Evolutionary conservation across 176 grass and related monocot species (phyloP).

Genomic region (Neostapfia colusana): DNA sequence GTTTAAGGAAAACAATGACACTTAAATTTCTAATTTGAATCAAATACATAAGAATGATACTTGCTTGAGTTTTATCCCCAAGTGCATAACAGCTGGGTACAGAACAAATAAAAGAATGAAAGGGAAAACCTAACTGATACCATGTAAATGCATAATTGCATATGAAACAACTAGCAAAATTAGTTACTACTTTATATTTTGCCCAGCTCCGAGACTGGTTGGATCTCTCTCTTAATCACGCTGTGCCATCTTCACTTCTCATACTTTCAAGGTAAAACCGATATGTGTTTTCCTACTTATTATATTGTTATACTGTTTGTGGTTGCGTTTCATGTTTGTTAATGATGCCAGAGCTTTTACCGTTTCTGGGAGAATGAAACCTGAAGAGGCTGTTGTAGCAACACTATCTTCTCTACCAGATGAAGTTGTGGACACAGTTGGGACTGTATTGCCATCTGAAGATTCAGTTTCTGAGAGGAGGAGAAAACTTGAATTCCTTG

Average conservation of each 20-base stretch:
- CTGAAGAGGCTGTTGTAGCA: constrained; percentile 97
- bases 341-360: constrained; percentile 82
- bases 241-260: constrained; percentile 93
- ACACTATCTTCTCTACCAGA: constrained; percentile 97
- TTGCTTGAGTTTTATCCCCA: constrained; percentile 15
- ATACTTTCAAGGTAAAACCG: constrained; percentile 88
- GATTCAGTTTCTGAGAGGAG: constrained; percentile 97
- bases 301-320: constrained; percentile 28
- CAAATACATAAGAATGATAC: constrained; percentile 12
- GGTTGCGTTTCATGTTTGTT: constrained; percentile 19
- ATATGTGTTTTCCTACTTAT: constrained; percentile 14
- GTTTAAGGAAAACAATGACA: constrained; percentile 25
- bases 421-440: constrained; percentile 99
- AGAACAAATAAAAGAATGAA: not conserved
- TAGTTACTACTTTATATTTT: constrained; percentile 27
- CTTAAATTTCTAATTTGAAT: constrained; percentile 29
- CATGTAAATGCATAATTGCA: constrained; percentile 23
- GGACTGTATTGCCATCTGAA: constrained; percentile 91
- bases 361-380: constrained; percentile 95
- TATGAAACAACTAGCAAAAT: constrained; percentile 26
- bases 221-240: constrained; percentile 92
- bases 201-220: constrained; percentile 90
- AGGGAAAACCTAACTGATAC: constrained; percentile 11
- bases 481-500: constrained; percentile 90
- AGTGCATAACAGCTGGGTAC: not conserved